Evolutionary conservation across 768 basidiomycete genomes (phyloP), one percentile per base, ranked within the genome.

Genomic region (Lactarius tabidus): DNA sequence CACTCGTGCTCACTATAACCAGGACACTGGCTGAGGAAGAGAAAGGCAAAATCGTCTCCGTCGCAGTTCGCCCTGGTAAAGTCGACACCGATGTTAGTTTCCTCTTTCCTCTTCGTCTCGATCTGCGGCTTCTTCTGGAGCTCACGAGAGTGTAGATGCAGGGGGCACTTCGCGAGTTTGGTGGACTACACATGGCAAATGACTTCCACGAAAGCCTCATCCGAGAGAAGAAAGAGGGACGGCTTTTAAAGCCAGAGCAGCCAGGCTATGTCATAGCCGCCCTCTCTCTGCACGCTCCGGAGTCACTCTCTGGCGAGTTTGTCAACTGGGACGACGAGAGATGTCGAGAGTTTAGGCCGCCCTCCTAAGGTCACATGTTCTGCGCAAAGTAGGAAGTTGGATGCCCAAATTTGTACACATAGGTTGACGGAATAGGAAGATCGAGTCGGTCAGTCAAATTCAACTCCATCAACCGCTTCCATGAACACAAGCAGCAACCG

Each of bases 21-120:
- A 93, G 94, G 75, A 96, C 93, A 0, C 78, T 96, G 23, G 90
- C 87, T 20, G 84, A 84, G 70, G 95, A 97, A 74, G 94, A 97
- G 74, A 84, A 85, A n/a, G 67, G 65, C 26, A 78, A 80, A 38
- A 77, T 97, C 41, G 80, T 82, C 9, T 85, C 86, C 3, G 81
- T 95, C 36, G 89, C 95, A 18, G 70, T 97, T 2, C 84, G 94
- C 4, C 95, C 95, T 0, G 95, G 95, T 17, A 87, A 88, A 76
- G 93, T 97, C 31, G 87, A 95, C 66, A 95, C 93, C 9, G 77
- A 76, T 31, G 93, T 92, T 74, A 69, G 84, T 81, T 43, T n/a
- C n/a, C n/a, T n/a, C n/a, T n/a, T n/a, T n/a, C n/a, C n/a, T n/a
- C 29, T 63, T 38, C 52, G 38, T 65, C 41, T 33, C 51, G 53